Evolutionary conservation across 345 rosid genomes (phyloP).

Genomic region (Linum tenue): DNA sequence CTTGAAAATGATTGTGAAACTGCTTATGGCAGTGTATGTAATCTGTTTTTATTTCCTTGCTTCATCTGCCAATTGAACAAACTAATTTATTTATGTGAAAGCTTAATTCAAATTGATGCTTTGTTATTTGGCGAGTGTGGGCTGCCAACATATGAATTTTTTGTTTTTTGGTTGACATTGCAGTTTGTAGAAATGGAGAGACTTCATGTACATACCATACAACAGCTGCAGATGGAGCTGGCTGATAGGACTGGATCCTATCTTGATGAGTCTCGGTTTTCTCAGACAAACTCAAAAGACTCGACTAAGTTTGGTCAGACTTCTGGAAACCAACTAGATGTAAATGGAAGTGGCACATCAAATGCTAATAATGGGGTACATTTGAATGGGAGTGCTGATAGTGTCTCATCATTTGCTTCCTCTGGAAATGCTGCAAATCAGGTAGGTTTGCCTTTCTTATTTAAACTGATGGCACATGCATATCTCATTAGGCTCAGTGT

Average conservation of each 20-base stretch:
- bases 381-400: constrained; percentile 48
- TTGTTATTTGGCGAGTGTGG: background rate
- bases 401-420: constrained; percentile 34
- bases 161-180: constrained; percentile 8
- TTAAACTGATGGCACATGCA: too few species aligned
- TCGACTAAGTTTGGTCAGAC: constrained; percentile 44
- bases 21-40: background rate
- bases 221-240: constrained; percentile 80
- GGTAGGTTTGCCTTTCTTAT: constrained; percentile 26
- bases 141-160: too few species aligned
- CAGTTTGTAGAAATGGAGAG: constrained; percentile 94
- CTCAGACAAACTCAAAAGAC: constrained; percentile 43
- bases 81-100: background rate
- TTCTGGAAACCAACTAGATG: constrained; percentile 46
- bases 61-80: background rate
- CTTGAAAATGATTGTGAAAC: background rate
- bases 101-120: too few species aligned
- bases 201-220: constrained; percentile 66
- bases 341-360: constrained; percentile 31
- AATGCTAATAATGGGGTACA: constrained; percentile 26
- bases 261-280: constrained; percentile 38
- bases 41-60: background rate
- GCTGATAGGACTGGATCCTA: constrained; percentile 59
- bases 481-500: too few species aligned
- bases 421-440: constrained; percentile 38